Conservation (phyloP, 2,329 filamentous ascomycete species). For the Fusarium sp. region DNA sequence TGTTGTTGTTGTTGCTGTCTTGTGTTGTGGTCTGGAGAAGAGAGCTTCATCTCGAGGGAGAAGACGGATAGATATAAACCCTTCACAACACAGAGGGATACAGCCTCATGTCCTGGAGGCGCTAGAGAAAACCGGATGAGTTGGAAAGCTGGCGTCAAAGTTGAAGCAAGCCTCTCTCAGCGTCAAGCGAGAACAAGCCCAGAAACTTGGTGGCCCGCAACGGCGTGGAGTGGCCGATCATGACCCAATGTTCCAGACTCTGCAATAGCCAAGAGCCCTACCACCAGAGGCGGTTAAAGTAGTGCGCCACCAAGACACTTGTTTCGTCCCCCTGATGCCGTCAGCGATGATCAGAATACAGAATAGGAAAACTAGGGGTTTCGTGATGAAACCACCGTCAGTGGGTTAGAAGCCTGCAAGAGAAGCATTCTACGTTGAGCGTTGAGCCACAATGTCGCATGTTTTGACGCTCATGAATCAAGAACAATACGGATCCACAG, state of each 20-base stretch:
- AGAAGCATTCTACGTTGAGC: constrained; percentile 18
- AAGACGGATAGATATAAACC: constrained; percentile 27
- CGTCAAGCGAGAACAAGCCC: background rate
- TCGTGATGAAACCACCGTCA: constrained; percentile 24
- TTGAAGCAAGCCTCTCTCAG: constrained; percentile 10
- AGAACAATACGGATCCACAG: background rate
- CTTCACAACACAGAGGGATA: background rate
- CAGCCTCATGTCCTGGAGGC: background rate
- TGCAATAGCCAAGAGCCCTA: background rate
- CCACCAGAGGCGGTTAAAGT: constrained; percentile 27
- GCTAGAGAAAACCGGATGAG: constrained; percentile 9
- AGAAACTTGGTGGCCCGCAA: constrained; percentile 18
- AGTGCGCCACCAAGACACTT: constrained; percentile 18
- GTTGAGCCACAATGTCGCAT: constrained; percentile 29
- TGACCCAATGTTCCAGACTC: constrained; percentile 32
- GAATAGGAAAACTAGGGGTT: constrained; percentile 10
- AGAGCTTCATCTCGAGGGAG: background rate
- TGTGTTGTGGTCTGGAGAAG: constrained; percentile 12
- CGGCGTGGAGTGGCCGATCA: constrained; percentile 30
- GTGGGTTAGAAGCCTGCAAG: constrained; percentile 6
- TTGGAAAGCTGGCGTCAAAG: constrained; percentile 29
- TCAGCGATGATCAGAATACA: background rate
- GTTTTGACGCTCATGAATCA: constrained; percentile 17
- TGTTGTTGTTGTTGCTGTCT: background rate
- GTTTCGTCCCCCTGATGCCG: background rate